Evolutionary conservation across 2,329 filamentous ascomycete species (phyloP).

Genomic region (Cryphonectria nitschkei): DNA sequence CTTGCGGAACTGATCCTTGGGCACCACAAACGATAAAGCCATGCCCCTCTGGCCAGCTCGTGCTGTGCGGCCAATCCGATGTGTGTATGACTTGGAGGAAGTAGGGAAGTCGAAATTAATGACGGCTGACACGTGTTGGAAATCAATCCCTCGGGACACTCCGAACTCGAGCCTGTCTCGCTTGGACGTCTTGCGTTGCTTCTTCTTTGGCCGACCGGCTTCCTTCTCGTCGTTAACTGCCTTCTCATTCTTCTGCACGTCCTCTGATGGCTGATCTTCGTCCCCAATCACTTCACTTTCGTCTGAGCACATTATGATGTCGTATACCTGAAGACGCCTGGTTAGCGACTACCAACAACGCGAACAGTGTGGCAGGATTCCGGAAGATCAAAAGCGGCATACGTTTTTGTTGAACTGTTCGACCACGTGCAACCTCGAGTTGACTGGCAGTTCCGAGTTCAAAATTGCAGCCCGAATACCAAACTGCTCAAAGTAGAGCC

Average conservation of each 20-base stretch:
- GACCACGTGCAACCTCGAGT: conserved; percentile 90
- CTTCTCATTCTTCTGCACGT: conserved; percentile 25
- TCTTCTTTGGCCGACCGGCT: conserved; percentile 61
- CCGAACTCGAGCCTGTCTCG: conserved; percentile 81
- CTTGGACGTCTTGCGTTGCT: conserved; percentile 62
- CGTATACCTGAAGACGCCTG: conserved; percentile 60
- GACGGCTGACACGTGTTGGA: conserved; percentile 91
- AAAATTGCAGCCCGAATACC: conserved; percentile 91
- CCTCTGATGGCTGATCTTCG: conserved; percentile 50
- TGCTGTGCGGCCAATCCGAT: conserved; percentile 92
- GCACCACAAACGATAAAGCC: conserved; percentile 93
- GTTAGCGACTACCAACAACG: conserved; percentile 8
- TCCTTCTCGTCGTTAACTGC: conserved; percentile 22
- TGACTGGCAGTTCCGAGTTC: conserved; percentile 92
- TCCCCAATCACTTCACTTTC: conserved; percentile 82
- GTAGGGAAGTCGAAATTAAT: conserved; percentile 96
- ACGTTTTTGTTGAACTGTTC: conserved; percentile 96
- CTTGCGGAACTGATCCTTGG: conserved; percentile 79
- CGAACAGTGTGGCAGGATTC: too few relatives aligned
- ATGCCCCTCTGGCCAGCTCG: conserved; percentile 90
- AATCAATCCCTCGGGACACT: conserved; percentile 95
- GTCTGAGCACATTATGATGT: conserved; percentile 96
- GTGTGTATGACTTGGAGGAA: conserved; percentile 90
- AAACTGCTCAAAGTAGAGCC: conserved; percentile 96
- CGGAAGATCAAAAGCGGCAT: neutral